Evolutionary conservation across 164 flowering plant genomes (phyloP).

Genomic region (Echeveria elegans): DNA sequence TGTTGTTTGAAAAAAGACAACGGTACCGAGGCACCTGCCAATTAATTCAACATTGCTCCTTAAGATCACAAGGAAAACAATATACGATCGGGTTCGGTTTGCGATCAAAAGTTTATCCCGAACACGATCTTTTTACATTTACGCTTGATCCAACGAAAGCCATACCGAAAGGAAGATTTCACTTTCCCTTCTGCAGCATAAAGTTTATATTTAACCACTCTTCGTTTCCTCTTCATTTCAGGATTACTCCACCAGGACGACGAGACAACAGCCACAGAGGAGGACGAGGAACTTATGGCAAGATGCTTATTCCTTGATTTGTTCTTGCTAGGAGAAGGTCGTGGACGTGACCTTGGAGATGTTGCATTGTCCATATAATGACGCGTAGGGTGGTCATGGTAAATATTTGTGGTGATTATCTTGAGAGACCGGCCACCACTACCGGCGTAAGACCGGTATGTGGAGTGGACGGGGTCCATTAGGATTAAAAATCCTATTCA

Average conservation of each 20-base stretch:
- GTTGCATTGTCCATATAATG: too few species aligned
- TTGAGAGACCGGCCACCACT: neutral
- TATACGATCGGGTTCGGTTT: too few species aligned
- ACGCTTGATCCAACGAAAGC: constrained; percentile 40
- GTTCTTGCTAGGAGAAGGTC: too few species aligned
- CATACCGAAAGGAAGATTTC: constrained; percentile 34
- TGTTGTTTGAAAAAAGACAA: too few species aligned
- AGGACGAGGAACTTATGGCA: neutral
- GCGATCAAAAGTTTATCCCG: constrained; percentile 8
- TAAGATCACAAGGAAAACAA: neutral
- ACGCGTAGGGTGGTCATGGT: neutral
- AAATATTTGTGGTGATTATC: neutral
- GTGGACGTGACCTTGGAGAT: neutral
- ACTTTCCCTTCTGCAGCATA: constrained; percentile 44
- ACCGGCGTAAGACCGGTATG: neutral
- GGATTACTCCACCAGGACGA: constrained; percentile 26
- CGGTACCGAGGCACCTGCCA: too few species aligned
- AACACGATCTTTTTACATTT: constrained; percentile 25
- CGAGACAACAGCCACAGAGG: neutral
- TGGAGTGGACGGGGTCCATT: too few species aligned
- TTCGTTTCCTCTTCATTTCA: constrained; percentile 35
- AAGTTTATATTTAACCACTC: constrained; percentile 40
- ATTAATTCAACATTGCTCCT: neutral
- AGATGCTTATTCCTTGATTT: constrained; percentile 1
- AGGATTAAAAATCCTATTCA: too few species aligned